Evolutionary conservation across 2,329 filamentous ascomycete species (phyloP).

Genomic region (Fusarium robinianum): DNA sequence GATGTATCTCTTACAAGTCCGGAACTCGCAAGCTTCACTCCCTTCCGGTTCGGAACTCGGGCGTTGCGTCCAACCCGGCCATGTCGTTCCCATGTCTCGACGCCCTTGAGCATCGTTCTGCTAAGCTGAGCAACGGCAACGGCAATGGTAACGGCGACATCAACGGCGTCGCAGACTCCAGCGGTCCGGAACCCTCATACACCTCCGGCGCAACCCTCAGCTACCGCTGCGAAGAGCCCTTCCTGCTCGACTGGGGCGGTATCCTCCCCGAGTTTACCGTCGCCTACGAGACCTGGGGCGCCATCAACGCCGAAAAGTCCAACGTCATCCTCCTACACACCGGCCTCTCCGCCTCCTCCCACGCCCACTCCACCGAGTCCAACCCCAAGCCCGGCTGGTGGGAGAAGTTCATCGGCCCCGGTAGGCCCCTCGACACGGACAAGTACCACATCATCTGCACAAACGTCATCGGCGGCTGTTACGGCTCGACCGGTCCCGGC

Average conservation of each 20-base stretch:
- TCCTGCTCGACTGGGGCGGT: constrained; percentile 93
- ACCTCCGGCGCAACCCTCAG: constrained; percentile 82
- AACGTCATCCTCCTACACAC: constrained; percentile 95
- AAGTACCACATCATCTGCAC: constrained; percentile 95
- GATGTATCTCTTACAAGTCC: not conserved
- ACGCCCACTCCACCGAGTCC: constrained; percentile 85
- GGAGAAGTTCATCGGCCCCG: constrained; percentile 97
- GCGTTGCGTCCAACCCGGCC: constrained; percentile 72
- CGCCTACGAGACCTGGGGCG: constrained; percentile 92
- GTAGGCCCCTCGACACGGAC: constrained; percentile 81
- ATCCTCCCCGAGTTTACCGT: constrained; percentile 86
- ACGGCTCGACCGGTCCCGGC: constrained; percentile 89
- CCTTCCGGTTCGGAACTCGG: constrained; percentile 31
- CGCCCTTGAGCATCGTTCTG: constrained; percentile 77
- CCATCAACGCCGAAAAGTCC: constrained; percentile 75
- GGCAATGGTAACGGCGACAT: constrained; percentile 1
- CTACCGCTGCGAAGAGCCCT: constrained; percentile 73
- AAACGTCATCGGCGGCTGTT: constrained; percentile 94
- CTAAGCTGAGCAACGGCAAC: constrained; percentile 63
- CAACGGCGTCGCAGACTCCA: constrained; percentile 46
- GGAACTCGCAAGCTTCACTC: constrained; percentile 33
- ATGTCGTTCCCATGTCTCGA: constrained; percentile 92
- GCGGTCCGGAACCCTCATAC: constrained; percentile 91
- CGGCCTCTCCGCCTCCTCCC: constrained; percentile 93
- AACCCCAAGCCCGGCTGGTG: constrained; percentile 96